Conservation (phyloP, 139 green algal species). For the Astrephomene gubernaculifera region DNA sequence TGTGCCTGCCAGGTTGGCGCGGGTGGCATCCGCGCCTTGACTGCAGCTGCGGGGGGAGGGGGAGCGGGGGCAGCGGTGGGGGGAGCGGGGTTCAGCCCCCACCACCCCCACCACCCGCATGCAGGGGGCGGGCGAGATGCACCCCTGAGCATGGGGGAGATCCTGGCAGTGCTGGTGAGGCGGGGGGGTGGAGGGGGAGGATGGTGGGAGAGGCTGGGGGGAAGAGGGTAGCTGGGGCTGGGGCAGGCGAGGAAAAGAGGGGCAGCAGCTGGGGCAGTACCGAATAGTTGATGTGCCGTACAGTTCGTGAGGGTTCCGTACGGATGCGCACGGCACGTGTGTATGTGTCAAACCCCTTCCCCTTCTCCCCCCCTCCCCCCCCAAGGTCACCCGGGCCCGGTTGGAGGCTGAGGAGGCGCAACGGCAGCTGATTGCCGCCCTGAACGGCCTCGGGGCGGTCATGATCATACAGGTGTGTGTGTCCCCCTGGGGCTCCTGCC, state of each 20-base stretch:
- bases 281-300: neutral
- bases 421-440: conserved; percentile 75
- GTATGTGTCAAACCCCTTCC: neutral
- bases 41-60: neutral
- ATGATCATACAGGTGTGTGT: conserved; percentile 66
- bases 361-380: neutral
- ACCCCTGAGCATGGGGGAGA: conserved; percentile 89
- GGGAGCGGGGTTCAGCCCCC: too few relatives aligned
- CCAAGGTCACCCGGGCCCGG: conserved; percentile 65
- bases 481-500: neutral
- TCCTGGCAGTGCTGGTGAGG: conserved; percentile 74
- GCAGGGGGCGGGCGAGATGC: neutral
- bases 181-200: neutral
- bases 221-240: neutral
- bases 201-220: neutral
- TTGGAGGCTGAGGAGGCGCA: conserved; percentile 93
- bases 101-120: neutral
- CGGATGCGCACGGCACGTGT: neutral
- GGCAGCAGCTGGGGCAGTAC: neutral
- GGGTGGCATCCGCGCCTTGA: conserved; percentile 73
- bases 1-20: conserved; percentile 74
- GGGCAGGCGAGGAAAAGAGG: neutral
- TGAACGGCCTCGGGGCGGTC: conserved; percentile 89
- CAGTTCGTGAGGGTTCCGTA: neutral
- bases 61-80: neutral